phyloP scores from a whole-genome alignment of 495 filamentous ascomycete species.

The Aspergillus ostianus region DNA sequence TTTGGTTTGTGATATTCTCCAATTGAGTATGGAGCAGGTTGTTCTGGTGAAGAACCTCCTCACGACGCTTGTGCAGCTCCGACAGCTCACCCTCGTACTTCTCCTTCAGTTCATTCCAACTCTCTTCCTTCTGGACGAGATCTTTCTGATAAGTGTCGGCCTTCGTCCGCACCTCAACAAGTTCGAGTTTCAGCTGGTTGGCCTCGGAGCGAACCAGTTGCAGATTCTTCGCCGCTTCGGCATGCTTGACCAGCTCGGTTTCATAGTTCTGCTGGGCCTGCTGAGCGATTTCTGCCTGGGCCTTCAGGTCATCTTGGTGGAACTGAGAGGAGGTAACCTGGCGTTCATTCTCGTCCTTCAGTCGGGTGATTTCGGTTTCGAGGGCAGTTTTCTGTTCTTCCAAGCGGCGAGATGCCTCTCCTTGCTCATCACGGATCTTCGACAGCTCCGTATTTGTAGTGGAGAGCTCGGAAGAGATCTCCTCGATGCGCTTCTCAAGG shows the following conservation, averaged over 20 bases:
- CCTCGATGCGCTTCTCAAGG: conserved; percentile 76
- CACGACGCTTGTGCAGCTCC: conserved; percentile 72
- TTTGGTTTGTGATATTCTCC: conserved; percentile 75
- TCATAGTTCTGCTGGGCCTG: conserved; percentile 96
- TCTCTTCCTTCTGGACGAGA: conserved; percentile 76
- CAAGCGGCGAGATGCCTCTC: conserved; percentile 66
- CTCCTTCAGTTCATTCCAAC: conserved; percentile 78
- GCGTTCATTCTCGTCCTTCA: conserved; percentile 83
- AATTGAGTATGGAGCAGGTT: conserved; percentile 84
- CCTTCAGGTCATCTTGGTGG: conserved; percentile 86
- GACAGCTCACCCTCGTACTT: conserved; percentile 78
- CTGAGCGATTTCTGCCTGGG: conserved; percentile 88
- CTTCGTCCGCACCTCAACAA: conserved; percentile 68
- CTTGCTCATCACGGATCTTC: conserved; percentile 70
- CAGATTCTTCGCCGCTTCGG: conserved; percentile 80
- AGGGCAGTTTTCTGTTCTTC: conserved; percentile 76
- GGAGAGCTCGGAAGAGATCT: conserved; percentile 75
- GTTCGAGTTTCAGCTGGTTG: conserved; percentile 75
- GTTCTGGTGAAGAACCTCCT: conserved; percentile 82
- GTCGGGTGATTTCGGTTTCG: conserved; percentile 70
- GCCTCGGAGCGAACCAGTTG: conserved; percentile 75
- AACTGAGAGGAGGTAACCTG: conserved; percentile 71
- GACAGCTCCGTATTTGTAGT: conserved; percentile 77
- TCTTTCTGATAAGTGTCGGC: conserved; percentile 77
- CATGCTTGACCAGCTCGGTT: conserved; percentile 87